Evolutionary conservation across 495 filamentous ascomycete genomes (phyloP).

Genomic region (Penicillium canariense): DNA sequence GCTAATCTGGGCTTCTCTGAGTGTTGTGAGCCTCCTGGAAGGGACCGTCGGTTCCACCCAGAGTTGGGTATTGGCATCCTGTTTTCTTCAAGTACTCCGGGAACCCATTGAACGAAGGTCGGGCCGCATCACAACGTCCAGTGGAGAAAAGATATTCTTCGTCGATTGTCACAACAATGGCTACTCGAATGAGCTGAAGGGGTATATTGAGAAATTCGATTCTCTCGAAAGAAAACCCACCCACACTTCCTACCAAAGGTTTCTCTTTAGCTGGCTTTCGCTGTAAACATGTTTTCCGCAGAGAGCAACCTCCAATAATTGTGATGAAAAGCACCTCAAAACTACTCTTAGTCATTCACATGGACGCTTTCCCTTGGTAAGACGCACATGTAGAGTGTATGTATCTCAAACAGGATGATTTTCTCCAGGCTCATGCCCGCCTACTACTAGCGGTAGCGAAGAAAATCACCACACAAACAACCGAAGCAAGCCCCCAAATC

Average conservation of each 20-base stretch:
- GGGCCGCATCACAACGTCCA: constrained; percentile 24
- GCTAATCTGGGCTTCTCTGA: constrained; percentile 34
- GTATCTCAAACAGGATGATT: too few species aligned
- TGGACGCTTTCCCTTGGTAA: too few species aligned
- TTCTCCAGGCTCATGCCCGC: too few species aligned
- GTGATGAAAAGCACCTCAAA: too few species aligned
- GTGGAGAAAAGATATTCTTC: constrained; percentile 18
- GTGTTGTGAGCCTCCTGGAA: constrained; percentile 33
- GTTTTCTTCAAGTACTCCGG: constrained; percentile 28
- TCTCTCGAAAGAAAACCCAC: constrained; percentile 8
- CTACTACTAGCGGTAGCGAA: too few species aligned
- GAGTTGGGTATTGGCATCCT: constrained; percentile 25
- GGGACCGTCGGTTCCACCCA: constrained; percentile 23
- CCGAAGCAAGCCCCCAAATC: too few species aligned
- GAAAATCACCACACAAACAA: too few species aligned
- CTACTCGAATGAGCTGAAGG: constrained; percentile 10
- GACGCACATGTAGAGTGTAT: too few species aligned
- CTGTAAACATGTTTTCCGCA: too few species aligned
- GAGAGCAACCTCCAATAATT: too few species aligned
- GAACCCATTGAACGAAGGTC: constrained; percentile 29
- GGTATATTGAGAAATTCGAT: constrained; percentile 1
- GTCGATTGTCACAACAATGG: constrained; percentile 14
- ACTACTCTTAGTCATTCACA: too few species aligned
- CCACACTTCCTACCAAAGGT: neutral
- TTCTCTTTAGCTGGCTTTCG: too few species aligned